phyloP scores from a whole-genome alignment of 2,329 filamentous ascomycete species.

The Alternaria sp. region DNA sequence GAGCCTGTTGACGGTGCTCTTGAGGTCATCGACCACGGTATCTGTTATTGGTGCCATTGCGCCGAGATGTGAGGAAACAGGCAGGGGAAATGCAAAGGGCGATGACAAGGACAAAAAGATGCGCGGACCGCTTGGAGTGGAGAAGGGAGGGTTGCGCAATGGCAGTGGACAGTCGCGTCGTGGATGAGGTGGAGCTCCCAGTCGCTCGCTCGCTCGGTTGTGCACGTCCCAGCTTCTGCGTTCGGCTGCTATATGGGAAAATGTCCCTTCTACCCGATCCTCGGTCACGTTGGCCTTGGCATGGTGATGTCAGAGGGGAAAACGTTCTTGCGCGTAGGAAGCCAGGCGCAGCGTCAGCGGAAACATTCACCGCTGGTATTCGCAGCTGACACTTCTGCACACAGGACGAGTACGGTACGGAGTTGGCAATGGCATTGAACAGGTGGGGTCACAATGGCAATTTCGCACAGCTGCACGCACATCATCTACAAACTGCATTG shows the following conservation, averaged over 20 bases:
- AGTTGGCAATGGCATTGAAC: background rate
- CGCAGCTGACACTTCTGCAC: background rate
- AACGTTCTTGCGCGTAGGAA: conserved; percentile 2
- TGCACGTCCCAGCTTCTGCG: conserved; percentile 17
- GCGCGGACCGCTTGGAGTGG: conserved; percentile 29
- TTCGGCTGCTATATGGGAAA: conserved; percentile 20
- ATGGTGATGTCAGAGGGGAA: conserved; percentile 17
- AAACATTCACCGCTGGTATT: background rate
- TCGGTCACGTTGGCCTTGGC: conserved; percentile 15
- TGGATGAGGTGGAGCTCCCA: conserved; percentile 22
- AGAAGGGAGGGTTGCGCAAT: conserved; percentile 33
- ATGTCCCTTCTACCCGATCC: conserved; percentile 24
- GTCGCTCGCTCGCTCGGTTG: conserved; percentile 20
- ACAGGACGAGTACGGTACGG: background rate
- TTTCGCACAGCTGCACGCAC: background rate
- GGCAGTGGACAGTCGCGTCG: conserved; percentile 26
- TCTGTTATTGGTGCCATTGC: conserved; percentile 89
- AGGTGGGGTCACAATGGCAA: background rate
- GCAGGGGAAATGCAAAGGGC: conserved; percentile 16
- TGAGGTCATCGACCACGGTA: conserved; percentile 79
- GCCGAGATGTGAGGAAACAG: conserved; percentile 24
- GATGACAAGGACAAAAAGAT: conserved; percentile 18
- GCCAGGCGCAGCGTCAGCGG: conserved; percentile 5
- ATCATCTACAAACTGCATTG: background rate
- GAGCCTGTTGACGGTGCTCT: conserved; percentile 82